Evolutionary conservation across 2,329 filamentous ascomycete genomes (phyloP).

Genomic region (Ophiostoma fasciatum): DNA sequence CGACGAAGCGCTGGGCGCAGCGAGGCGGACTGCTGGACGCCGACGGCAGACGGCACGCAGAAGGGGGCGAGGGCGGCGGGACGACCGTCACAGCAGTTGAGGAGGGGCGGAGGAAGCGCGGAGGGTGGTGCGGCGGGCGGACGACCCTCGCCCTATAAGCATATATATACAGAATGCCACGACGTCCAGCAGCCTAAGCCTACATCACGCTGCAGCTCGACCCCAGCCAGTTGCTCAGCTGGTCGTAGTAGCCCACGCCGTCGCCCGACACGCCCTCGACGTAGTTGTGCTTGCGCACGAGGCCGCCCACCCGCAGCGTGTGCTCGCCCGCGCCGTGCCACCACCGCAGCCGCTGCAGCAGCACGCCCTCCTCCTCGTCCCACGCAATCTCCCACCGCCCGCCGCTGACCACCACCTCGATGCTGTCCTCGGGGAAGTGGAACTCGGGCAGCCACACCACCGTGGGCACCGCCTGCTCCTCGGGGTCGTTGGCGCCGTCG

Average conservation of each 20-base stretch:
- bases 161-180: too few relatives aligned
- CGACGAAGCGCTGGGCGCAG: slow-evolving; percentile 9
- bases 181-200: too few relatives aligned
- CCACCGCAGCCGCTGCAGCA: slow-evolving; percentile 71
- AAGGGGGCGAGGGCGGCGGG: too few relatives aligned
- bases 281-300: slow-evolving; percentile 48
- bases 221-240: slow-evolving; percentile 37
- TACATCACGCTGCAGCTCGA: slow-evolving; percentile 40
- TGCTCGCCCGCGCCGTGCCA: slow-evolving; percentile 86
- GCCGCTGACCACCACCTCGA: slow-evolving; percentile 59
- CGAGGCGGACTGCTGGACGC: too few relatives aligned
- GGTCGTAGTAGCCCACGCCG: slow-evolving; percentile 58
- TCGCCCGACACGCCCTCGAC: slow-evolving; percentile 50
- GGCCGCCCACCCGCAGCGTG: slow-evolving; percentile 58
- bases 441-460: slow-evolving; percentile 79
- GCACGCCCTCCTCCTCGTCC: slow-evolving; percentile 53
- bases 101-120: too few relatives aligned
- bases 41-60: too few relatives aligned
- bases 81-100: too few relatives aligned
- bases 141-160: too few relatives aligned
- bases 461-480: slow-evolving; percentile 38
- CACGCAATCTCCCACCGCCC: slow-evolving; percentile 81
- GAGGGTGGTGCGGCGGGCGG: too few relatives aligned
- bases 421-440: slow-evolving; percentile 69
- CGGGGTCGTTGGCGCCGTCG: slow-evolving; percentile 1